Evolutionary conservation across 768 basidiomycete species (phyloP).

Genomic region (Lentinula detonsa): DNA sequence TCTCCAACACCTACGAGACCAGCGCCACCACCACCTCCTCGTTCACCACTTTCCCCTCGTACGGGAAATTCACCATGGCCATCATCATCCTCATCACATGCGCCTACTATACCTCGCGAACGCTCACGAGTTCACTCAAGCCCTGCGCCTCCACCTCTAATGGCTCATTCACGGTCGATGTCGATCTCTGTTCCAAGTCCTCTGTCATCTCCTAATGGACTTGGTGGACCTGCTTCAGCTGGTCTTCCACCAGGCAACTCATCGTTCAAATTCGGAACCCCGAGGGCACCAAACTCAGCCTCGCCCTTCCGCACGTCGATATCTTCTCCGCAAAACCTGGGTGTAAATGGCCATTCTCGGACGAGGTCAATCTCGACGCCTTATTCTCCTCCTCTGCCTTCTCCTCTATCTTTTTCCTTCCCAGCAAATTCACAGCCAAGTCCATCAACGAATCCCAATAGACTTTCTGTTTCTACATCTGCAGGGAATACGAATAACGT

Average conservation of each 20-base stretch:
- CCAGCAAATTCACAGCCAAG: conserved; percentile 10
- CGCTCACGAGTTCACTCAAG: conserved; percentile 17
- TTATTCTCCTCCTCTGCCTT: conserved; percentile 13
- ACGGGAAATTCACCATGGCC: neutral
- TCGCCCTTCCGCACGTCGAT: conserved; percentile 24
- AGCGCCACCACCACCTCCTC: neutral
- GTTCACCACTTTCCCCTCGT: neutral
- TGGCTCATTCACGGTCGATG: conserved; percentile 1
- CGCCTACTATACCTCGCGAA: neutral
- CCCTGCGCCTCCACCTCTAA: conserved; percentile 10
- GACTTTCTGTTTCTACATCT: neutral
- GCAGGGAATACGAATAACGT: too few relatives aligned
- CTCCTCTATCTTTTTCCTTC: conserved; percentile 26
- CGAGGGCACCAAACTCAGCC: conserved; percentile 9
- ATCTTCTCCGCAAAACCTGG: conserved; percentile 4
- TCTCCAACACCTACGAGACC: neutral
- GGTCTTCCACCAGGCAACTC: conserved; percentile 15
- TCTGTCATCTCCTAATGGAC: neutral
- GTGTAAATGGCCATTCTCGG: conserved; percentile 9
- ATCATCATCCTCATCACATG: neutral
- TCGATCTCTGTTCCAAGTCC: conserved; percentile 4
- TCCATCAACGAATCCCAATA: neutral
- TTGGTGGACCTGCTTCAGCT: too few relatives aligned
- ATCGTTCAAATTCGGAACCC: conserved; percentile 10
- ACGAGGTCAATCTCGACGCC: conserved; percentile 14